phyloP scores from a whole-genome alignment of 2,329 filamentous ascomycete species.

The Chaetothyriales sp. region DNA sequence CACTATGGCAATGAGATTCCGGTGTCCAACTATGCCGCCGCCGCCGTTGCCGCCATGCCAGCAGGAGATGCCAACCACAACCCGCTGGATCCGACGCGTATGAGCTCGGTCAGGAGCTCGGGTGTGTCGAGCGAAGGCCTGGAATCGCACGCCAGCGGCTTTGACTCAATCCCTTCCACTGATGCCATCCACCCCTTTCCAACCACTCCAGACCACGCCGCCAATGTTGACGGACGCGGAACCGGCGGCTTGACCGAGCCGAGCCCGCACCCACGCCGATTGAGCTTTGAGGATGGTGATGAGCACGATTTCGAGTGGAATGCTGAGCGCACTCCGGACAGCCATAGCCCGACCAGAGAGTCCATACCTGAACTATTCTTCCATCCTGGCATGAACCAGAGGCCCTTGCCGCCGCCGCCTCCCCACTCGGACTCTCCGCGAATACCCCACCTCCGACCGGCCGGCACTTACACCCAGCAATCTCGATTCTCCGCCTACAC shows the following conservation, averaged over 20 bases:
- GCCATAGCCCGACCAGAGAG: conserved; percentile 54
- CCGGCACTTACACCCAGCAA: conserved; percentile 46
- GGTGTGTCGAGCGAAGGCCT: conserved; percentile 17
- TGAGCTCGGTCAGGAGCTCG: conserved; percentile 18
- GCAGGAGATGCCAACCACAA: conserved; percentile 12
- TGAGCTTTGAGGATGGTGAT: conserved; percentile 89
- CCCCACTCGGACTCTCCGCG: conserved; percentile 29
- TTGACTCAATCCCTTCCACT: conserved; percentile 32
- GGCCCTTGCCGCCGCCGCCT: conserved; percentile 51
- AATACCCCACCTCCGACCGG: conserved; percentile 36
- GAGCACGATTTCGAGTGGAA: conserved; percentile 49
- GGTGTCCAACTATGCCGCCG: conserved; percentile 11
- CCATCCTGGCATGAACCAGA: conserved; percentile 60
- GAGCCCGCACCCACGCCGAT: conserved; percentile 46
- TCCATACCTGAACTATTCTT: conserved; percentile 88
- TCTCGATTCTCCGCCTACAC: conserved; percentile 34
- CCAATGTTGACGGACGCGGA: conserved; percentile 70
- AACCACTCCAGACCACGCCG: conserved; percentile 38
- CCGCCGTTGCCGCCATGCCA: conserved; percentile 7
- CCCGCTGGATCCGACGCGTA: conserved; percentile 8
- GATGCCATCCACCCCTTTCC: conserved; percentile 46
- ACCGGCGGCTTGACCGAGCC: conserved; percentile 82
- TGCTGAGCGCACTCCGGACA: conserved; percentile 31
- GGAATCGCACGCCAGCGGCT: conserved; percentile 16
- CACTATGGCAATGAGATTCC: conserved; percentile 43